Evolutionary conservation across 1,284 basidiomycete species (phyloP), one percentile per base, ranked within the genome.

Genomic region (Irpex lacteus): DNA sequence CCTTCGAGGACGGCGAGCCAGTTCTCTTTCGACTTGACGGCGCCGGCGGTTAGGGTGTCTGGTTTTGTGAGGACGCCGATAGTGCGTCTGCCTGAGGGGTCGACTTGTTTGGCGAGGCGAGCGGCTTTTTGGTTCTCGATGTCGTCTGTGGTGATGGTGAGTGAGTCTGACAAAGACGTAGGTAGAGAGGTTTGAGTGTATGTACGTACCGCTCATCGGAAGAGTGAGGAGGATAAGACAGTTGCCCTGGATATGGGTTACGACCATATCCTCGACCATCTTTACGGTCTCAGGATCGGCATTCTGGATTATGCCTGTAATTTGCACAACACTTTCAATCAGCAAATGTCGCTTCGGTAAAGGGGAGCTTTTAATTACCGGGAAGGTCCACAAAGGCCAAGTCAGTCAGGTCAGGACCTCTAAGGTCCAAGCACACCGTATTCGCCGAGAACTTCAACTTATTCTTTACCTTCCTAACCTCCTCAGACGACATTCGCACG

Each of bases 21-120:
- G 49, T 69, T 65, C 19, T 75, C 66, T 6, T 73, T 81, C 2
- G 77, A 60, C 54, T 78, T 80, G 7, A 76, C 79, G 0, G 81
- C 80, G 9, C 85, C 86, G 0, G 70, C 56, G 0, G 77, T 71
- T 2, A 89, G 72, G 4, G 74, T 78, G 59, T 90, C 88, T 0
- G 88, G 85, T 66, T 90, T 90, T 0, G 88, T 90, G 26, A 89
- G 74, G 0, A 90, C 81, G n/a, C 84, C 86, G 87, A 89, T 88
- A 0, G 86, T 90, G 11, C 87, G 79, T 26, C 76, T 67, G 5
- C 86, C 87, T 0, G 71, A 62, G 0, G 82, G 80, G 70, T 90
- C 88, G 1, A 76, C 82, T 2, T 78, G 74, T 62, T 73, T 79
- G 0, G 87, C 88, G 0, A 90, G 73, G 1, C 69, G 75, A 0